Conservation (phyloP, 805 yeast genomes). For the Ogataea pilisensis region DNA sequence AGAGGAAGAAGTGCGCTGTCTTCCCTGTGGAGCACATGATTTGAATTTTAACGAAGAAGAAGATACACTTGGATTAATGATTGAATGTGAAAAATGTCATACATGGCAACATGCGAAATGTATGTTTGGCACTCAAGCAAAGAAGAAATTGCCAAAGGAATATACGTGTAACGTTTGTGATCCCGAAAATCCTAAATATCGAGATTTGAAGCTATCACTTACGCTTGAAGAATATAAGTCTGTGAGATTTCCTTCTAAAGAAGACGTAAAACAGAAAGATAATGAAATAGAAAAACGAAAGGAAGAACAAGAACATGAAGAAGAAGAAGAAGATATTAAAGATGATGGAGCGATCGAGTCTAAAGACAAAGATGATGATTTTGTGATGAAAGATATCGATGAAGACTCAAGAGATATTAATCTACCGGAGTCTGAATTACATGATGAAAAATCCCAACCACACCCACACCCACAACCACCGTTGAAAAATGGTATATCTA, state of each 20-base stretch:
- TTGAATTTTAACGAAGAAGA: constrained; percentile 54
- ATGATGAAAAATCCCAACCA: too few species aligned
- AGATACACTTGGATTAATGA: constrained; percentile 53
- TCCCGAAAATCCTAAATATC: constrained; percentile 31
- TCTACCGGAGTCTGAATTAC: too few species aligned
- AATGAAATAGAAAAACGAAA: constrained; percentile 15
- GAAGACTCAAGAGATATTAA: too few species aligned
- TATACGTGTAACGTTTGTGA: constrained; percentile 57
- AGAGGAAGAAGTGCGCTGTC: constrained; percentile 52
- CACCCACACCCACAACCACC: too few species aligned
- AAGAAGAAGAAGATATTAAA: constrained; percentile 13
- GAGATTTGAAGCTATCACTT: constrained; percentile 30
- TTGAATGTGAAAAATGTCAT: constrained; percentile 60
- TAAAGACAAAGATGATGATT: constrained; percentile 8
- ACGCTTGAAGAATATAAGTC: constrained; percentile 28
- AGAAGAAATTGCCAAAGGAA: constrained; percentile 38
- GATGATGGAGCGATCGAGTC: constrained; percentile 11
- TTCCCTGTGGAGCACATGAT: constrained; percentile 57
- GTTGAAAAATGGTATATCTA: too few species aligned
- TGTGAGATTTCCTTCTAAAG: constrained; percentile 10
- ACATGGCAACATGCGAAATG: constrained; percentile 74
- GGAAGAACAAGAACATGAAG: constrained; percentile 14
- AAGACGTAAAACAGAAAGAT: too few species aligned
- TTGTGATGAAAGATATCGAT: constrained; percentile 6
- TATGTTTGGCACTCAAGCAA: constrained; percentile 44